These are phyloP conservation scores for Fusarium napiforme DNA, from an alignment of 2,329 filamentous ascomycete species.

Conservation along the genomic window DNA sequence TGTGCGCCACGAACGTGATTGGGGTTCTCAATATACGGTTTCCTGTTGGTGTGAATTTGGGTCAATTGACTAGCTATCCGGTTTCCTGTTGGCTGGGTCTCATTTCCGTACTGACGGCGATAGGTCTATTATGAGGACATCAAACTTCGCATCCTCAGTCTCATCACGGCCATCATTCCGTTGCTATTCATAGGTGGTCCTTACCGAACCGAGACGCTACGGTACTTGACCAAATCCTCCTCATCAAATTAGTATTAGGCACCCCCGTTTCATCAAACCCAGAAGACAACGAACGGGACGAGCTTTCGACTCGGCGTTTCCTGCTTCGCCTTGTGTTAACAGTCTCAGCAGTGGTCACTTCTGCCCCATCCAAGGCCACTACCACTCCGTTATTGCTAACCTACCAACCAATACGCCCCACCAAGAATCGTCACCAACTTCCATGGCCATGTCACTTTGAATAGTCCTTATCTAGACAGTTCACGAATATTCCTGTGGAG, in stretches of 20 bases:
- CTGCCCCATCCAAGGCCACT: conserved; percentile 12
- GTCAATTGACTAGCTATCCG: not conserved
- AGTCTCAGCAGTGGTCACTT: conserved; percentile 16
- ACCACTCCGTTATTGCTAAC: not conserved
- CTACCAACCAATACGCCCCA: conserved; percentile 20
- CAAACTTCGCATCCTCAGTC: not conserved
- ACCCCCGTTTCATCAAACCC: not conserved
- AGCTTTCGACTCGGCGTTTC: conserved; percentile 21
- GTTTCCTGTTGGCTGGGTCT: conserved; percentile 21
- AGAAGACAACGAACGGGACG: conserved; percentile 2
- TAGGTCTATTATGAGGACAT: not conserved
- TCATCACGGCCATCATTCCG: conserved; percentile 11
- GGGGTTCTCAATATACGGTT: conserved; percentile 16
- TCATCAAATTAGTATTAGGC: conserved; percentile 9
- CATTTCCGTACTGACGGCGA: conserved; percentile 1
- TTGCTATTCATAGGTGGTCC: conserved; percentile 20
- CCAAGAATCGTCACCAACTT: conserved; percentile 29
- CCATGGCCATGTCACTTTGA: conserved; percentile 3
- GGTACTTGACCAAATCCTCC: not conserved
- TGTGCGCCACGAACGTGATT: conserved; percentile 21
- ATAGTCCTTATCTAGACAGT: not conserved
- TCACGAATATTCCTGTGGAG: not conserved
- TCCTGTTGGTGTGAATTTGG: conserved; percentile 7
- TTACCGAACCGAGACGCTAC: conserved; percentile 9
- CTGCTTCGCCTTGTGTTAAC: conserved; percentile 28